These are phyloP conservation scores for Stagonosporopsis rhizophila DNA, from an alignment of 2,329 filamentous ascomycete species.

Conservation along the genomic window DNA sequence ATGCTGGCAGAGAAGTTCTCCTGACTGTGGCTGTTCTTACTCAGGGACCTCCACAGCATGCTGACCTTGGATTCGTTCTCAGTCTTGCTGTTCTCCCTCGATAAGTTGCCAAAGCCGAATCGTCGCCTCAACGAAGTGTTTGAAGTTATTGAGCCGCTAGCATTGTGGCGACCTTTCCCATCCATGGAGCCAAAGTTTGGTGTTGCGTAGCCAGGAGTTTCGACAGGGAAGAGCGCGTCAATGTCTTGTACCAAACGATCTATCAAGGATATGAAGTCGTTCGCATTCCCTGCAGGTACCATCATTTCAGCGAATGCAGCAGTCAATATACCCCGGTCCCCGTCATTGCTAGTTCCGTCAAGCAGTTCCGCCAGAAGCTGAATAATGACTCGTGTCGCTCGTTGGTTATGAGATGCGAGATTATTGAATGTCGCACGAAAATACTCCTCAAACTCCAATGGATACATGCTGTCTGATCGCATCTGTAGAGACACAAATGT, in stretches of 20 bases:
- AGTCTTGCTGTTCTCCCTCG: slow-evolving; percentile 80
- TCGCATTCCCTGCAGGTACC: slow-evolving; percentile 76
- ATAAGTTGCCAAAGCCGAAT: slow-evolving; percentile 78
- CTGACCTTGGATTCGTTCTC: slow-evolving; percentile 72
- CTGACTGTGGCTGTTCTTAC: slow-evolving; percentile 68
- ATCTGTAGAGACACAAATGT: slow-evolving; percentile 78
- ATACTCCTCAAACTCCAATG: slow-evolving; percentile 71
- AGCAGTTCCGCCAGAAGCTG: slow-evolving; percentile 86
- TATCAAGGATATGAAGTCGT: slow-evolving; percentile 85
- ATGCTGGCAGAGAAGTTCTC: slow-evolving; percentile 65
- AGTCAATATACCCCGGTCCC: slow-evolving; percentile 86
- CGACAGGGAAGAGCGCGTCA: slow-evolving; percentile 82
- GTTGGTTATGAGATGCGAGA: slow-evolving; percentile 66
- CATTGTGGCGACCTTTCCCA: slow-evolving; percentile 64
- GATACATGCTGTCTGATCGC: slow-evolving; percentile 66
- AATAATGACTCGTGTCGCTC: slow-evolving; percentile 83
- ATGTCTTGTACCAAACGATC: slow-evolving; percentile 90
- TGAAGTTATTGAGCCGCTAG: slow-evolving; percentile 78
- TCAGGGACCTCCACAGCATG: slow-evolving; percentile 86
- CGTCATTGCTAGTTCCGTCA: slow-evolving; percentile 88
- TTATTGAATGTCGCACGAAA: slow-evolving; percentile 62
- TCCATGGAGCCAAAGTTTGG: slow-evolving; percentile 65
- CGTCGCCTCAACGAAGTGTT: slow-evolving; percentile 87
- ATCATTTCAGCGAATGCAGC: slow-evolving; percentile 88
- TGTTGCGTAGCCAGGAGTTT: slow-evolving; percentile 54